phyloP scores from a whole-genome alignment of 139 green algal genomes.

The Volvox reticuliferus region DNA sequence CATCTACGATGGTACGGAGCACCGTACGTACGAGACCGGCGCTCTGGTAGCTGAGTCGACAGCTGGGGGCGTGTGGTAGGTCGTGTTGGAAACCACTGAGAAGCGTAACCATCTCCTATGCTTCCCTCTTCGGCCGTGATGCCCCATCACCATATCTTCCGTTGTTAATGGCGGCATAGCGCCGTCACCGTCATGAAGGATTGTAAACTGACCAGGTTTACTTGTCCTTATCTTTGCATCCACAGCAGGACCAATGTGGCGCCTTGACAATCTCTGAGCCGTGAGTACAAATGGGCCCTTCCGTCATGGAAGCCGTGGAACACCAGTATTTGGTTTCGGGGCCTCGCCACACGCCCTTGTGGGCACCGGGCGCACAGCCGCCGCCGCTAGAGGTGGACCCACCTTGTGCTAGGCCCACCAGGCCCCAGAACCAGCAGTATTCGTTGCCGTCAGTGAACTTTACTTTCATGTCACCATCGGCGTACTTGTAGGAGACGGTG shows the following conservation, averaged over 20 bases:
- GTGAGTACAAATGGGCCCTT: background rate
- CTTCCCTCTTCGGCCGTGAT: too few relatives aligned
- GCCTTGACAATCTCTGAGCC: background rate
- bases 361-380: background rate
- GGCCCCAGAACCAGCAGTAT: background rate
- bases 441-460: conserved; percentile 1
- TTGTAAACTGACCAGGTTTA: background rate
- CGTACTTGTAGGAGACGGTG: background rate
- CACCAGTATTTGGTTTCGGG: conserved; percentile 15
- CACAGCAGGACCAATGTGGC: conserved; percentile 13
- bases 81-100: too few relatives aligned
- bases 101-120: too few relatives aligned
- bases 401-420: background rate
- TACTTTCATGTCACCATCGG: background rate
- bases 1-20: too few relatives aligned
- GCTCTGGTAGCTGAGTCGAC: too few relatives aligned
- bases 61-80: too few relatives aligned
- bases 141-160: too few relatives aligned
- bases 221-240: background rate
- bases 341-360: conserved; percentile 1
- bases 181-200: too few relatives aligned
- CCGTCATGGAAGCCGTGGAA: conserved; percentile 13
- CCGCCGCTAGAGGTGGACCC: background rate
- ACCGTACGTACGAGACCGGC: too few relatives aligned
- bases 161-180: too few relatives aligned